Evolutionary conservation across 768 basidiomycete species (phyloP), one percentile per base, ranked within the genome.

Genomic region (Mycena amicta): DNA sequence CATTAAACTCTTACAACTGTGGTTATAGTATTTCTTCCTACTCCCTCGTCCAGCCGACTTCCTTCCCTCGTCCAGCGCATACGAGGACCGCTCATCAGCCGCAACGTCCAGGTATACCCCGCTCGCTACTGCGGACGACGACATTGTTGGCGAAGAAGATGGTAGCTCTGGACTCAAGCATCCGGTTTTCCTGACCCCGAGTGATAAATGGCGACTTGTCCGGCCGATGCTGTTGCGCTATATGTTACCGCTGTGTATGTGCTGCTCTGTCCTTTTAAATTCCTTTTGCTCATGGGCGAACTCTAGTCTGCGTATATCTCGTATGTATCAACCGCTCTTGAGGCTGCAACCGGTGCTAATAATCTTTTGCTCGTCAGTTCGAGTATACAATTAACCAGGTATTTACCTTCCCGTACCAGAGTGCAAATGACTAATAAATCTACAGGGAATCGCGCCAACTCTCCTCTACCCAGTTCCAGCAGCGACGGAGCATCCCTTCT

Each of bases 351-450:
- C 39, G 25, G 15, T 29, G 62, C 26, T n/a, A n/a, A 60, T 45
- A 56, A 29, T 26, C 22, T n/a, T 52, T 23, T 54, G n/a, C 27
- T 41, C n/a, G n/a, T n/a, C 58, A 93, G 91, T 86, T 93, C 52
- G 93, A 95, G 71, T 95, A 95, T 68, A 93, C 89, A 2, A 95
- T 95, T 63, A 95, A 95, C 68, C 91, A 93, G n/a, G n/a, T n/a
- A n/a, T n/a, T n/a, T n/a, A n/a, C n/a, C n/a, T n/a, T n/a, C n/a
- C n/a, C n/a, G n/a, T n/a, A n/a, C n/a, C n/a, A n/a, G n/a, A n/a
- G n/a, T n/a, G n/a, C n/a, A n/a, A n/a, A n/a, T n/a, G n/a, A n/a
- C n/a, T n/a, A n/a, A n/a, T n/a, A n/a, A n/a, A n/a, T n/a, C n/a
- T n/a, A n/a, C n/a, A n/a, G 87, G 96, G 96, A 29, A 85, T 98